Evolutionary conservation across 179 eudicot species (phyloP), one percentile per base, ranked within the genome.

Genomic region (Beta lomatogona): DNA sequence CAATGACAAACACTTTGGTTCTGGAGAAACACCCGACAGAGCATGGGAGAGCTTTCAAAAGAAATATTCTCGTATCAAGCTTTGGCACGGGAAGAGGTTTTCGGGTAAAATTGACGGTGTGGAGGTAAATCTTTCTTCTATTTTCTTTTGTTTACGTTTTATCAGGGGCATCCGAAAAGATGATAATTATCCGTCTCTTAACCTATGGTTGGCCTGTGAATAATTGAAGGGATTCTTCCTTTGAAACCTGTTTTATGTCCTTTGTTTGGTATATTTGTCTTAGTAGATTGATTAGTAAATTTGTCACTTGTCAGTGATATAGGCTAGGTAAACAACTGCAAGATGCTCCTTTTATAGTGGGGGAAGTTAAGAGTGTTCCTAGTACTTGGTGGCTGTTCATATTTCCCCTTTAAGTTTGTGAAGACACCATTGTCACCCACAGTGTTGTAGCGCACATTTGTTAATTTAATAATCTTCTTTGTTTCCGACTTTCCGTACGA

Each of bases 1-100:
- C 31, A 87, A 87, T 55, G 91, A 97, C 81, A 91, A 93, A 60
- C 88, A 88, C 79, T 87, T 91, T 48, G 88, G 91, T 77, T 89
- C 91, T 59, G 98, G 98, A 79, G 94, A 91, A 86, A 97, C 99
- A 83, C 98, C 99, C 66, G 99, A 94, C 82, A 92, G 92, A 86
- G 99, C 99, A 80, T 94, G 97, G 94, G 93, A 87, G 52, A 85
- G 87, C 76, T 92, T 93, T 83, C 97, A 92, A 86, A 94, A 87
- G 91, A 93, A 91, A 86, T 85, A 89, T 48, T 79, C 89, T 85
- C 91, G 86, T 53, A 75, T 91, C 78, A 97, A 94, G 88, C 71
- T 88, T 87, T 90, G 88, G 97, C 97, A 86, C 77, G 97, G 93
- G 66, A 97, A 92, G 89, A 92, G 99, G 87, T 89, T 81, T 84